Evolutionary conservation across 2,329 filamentous ascomycete genomes (phyloP), one percentile per base, ranked within the genome.

Genomic region (Aspergillus brunneoviolaceus): DNA sequence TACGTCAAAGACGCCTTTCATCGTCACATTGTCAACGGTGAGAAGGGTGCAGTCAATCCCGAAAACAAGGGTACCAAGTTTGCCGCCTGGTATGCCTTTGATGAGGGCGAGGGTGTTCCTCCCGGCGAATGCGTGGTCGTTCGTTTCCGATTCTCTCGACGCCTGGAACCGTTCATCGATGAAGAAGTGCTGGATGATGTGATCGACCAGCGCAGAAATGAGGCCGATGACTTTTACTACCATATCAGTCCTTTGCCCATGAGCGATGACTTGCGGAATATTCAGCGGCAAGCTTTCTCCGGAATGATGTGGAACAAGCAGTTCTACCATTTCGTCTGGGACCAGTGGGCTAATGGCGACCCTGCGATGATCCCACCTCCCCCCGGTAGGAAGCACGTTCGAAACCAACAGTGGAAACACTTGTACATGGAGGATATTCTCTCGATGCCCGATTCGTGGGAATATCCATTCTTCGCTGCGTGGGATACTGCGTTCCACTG

Each of bases 261-360:
- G 89, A 85, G 91, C 0, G 93, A 98, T 52, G 94, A 98, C 72
- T 83, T 97, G 60, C 89, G 93, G 67, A 97, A 96, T 76, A 95
- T 98, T 67, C 95, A 98, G 78, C 87, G 94, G 67, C 93, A 97
- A 75, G 95, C 94, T 4, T 90, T 97, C 66, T 88, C 93, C 0
- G 94, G 95, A 57, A 98, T 98, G 94, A 89, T 98, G 84, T 98
- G 94, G 94, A 96, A 90, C 64, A 98, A 98, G 76, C 94, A 98
- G 75, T 91, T 92, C 78, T 98, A 98, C 76, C 87, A 96, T 73
- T 97, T 98, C 76, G 87, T 98, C 69, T 97, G 92, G 92, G 93
- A 98, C 65, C 90, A 98, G 73, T 98, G 94, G 94, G 92, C 93
- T 27, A 96, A 96, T 65, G 94, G 94, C 55, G 94, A 98, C 72